Evolutionary conservation across 306 rosid genomes (phyloP).

Genomic region (Elaeagnus macrophylla): DNA sequence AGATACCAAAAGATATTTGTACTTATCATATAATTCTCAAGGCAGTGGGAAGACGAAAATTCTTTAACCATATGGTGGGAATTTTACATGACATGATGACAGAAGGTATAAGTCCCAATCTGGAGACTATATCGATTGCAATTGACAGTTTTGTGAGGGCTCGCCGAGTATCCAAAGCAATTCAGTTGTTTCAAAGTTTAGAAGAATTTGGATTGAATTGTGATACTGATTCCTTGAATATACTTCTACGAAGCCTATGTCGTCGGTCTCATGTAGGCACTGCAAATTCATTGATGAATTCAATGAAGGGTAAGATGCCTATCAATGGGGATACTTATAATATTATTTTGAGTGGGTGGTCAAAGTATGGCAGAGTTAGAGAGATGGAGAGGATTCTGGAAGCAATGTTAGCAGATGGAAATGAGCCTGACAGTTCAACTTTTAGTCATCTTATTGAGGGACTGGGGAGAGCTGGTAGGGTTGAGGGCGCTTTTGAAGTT

Average conservation of each 20-base stretch:
- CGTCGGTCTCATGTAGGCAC: constrained; percentile 50
- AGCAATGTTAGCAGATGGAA: constrained; percentile 51
- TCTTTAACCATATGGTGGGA: constrained; percentile 34
- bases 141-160: constrained; percentile 64
- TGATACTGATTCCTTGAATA: constrained; percentile 45
- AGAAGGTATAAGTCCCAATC: constrained; percentile 33
- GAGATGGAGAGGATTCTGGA: constrained; percentile 52
- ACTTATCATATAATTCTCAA: constrained; percentile 47
- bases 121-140: constrained; percentile 41
- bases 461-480: constrained; percentile 61
- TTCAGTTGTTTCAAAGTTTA: constrained; percentile 40
- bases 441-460: constrained; percentile 49
- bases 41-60: constrained; percentile 74
- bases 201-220: constrained; percentile 48
- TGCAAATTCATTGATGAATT: constrained; percentile 46
- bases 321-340: constrained; percentile 44
- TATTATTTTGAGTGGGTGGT: constrained; percentile 57
- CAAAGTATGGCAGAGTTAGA: constrained; percentile 45
- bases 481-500: constrained; percentile 48
- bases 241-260: constrained; percentile 56
- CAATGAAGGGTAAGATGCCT: constrained; percentile 46
- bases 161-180: constrained; percentile 53
- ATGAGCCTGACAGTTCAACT: constrained; percentile 44
- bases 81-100: constrained; percentile 37
- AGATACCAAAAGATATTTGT: constrained; percentile 29